phyloP scores from a whole-genome alignment of 805 yeast species.

The Pichia eremophila region DNA sequence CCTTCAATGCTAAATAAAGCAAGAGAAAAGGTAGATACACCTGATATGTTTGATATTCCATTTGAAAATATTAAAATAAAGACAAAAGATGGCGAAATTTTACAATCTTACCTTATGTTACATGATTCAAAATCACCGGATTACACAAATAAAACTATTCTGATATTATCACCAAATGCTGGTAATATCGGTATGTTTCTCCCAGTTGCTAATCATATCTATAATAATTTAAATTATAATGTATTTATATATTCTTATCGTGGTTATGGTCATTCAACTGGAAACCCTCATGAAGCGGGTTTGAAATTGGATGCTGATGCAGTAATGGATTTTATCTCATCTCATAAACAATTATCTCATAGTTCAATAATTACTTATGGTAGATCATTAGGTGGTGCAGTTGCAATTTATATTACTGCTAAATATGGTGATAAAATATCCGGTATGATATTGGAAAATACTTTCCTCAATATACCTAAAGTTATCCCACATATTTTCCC shows the following conservation, averaged over 20 bases:
- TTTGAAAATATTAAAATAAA: constrained; percentile 51
- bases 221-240: constrained; percentile 53
- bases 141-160: constrained; percentile 51
- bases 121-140: constrained; percentile 32
- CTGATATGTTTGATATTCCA: constrained; percentile 57
- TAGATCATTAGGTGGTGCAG: constrained; percentile 92
- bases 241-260: constrained; percentile 82
- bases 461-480: constrained; percentile 68
- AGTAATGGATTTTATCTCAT: constrained; percentile 47
- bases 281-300: constrained; percentile 68
- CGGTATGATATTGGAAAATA: constrained; percentile 76
- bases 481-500: constrained; percentile 73
- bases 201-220: constrained; percentile 69
- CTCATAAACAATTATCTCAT: constrained; percentile 42
- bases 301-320: constrained; percentile 75
- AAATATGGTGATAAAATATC: constrained; percentile 34
- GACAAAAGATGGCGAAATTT: constrained; percentile 61
- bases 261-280: constrained; percentile 82
- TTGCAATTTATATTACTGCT: constrained; percentile 72
- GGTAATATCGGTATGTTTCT: constrained; percentile 91
- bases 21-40: constrained; percentile 62
- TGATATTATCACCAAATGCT: constrained; percentile 71
- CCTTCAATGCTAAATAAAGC: constrained; percentile 78
- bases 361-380: constrained; percentile 68
- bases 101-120: constrained; percentile 56